These are phyloP conservation scores for Vicia sativa DNA, from an alignment of 306 rosid species.

Conservation along the genomic window DNA sequence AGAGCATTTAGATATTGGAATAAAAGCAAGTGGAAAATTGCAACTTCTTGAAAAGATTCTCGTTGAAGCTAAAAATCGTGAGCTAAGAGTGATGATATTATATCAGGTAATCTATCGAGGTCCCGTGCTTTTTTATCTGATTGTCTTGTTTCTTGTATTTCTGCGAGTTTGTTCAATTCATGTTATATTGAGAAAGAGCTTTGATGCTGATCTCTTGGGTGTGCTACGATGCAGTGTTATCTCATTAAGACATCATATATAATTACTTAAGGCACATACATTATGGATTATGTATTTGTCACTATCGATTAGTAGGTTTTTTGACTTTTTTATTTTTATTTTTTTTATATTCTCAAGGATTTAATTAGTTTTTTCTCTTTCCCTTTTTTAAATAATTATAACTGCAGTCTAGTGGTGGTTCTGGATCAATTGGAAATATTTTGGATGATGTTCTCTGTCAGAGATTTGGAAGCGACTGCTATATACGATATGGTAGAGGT, in stretches of 20 bases:
- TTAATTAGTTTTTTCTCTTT: slow-evolving; percentile 23
- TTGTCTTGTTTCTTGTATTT: slow-evolving; percentile 6
- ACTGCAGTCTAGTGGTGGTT: slow-evolving; percentile 58
- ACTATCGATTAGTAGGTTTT: neutral
- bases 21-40: slow-evolving; percentile 50
- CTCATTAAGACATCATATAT: slow-evolving; percentile 11
- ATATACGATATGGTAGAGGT: slow-evolving; percentile 59
- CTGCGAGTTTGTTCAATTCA: slow-evolving; percentile 23
- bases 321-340: neutral
- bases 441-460: slow-evolving; percentile 73
- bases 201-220: slow-evolving; percentile 23
- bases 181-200: slow-evolving; percentile 24
- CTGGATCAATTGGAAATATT: slow-evolving; percentile 68
- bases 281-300: slow-evolving; percentile 1
- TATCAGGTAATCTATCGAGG: slow-evolving; percentile 42
- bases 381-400: neutral
- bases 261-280: neutral
- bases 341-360: slow-evolving; percentile 36
- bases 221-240: slow-evolving; percentile 15
- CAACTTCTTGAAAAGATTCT: slow-evolving; percentile 51
- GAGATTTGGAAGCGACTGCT: slow-evolving; percentile 65
- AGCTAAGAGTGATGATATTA: slow-evolving; percentile 46
- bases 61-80: slow-evolving; percentile 39
- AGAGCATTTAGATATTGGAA: slow-evolving; percentile 42
- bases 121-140: neutral